Conservation (phyloP, 169 alveolate genomes). For the Besnoitia besnoiti region DNA sequence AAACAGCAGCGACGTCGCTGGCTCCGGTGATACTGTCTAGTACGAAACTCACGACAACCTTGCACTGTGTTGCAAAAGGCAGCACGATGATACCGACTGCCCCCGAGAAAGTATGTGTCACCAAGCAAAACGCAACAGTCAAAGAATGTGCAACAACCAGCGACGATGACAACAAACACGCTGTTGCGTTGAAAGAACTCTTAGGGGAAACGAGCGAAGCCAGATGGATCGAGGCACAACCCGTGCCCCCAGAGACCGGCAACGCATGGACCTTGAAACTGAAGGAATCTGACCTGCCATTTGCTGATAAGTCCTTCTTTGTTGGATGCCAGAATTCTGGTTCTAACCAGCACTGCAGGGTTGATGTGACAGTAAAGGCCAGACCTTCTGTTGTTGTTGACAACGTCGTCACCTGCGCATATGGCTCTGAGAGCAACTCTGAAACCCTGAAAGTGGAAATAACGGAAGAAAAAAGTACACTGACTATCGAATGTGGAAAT, state of each 20-base stretch:
- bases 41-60: background rate
- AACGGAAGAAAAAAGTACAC: background rate
- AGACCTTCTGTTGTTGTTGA: background rate
- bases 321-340: background rate
- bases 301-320: background rate
- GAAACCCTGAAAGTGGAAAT: background rate
- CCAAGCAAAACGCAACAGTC: background rate
- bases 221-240: background rate
- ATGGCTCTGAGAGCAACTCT: background rate
- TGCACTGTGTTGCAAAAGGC: background rate
- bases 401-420: slow-evolving; percentile 23
- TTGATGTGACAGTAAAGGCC: background rate
- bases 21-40: background rate
- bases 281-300: background rate
- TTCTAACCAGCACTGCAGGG: background rate
- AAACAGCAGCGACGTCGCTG: no score
- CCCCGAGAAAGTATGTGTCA: background rate
- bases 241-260: background rate
- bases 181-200: background rate
- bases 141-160: background rate
- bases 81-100: background rate
- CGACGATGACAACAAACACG: background rate
- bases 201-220: background rate
- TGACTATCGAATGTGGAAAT: background rate
- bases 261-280: background rate